Evolutionary conservation across 2,329 filamentous ascomycete species (phyloP), one percentile per base, ranked within the genome.

Genomic region (Aspergillus proliferans): DNA sequence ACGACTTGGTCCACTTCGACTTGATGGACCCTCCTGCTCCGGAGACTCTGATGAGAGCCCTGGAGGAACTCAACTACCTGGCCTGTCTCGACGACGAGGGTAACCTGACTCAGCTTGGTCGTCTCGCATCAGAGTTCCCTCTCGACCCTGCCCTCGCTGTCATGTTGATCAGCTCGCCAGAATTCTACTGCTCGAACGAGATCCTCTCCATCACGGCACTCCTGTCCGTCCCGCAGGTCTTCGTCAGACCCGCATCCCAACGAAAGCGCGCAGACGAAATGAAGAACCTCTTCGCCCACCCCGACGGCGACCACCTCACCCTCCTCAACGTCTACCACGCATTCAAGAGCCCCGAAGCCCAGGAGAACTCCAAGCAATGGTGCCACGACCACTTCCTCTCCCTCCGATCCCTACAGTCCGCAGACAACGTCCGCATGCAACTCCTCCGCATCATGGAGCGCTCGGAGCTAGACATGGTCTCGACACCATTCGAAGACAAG

Each of bases 101-200:
- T 60, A 88, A 96, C 63, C 80, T 98, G 52, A 98, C 93, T 1
- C 75, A 80, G 4, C 80, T 98, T 4, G 93, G 93, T 47, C 82
- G 85, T 52, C 77, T 96, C 50, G 92, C 93, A 0, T 96, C 93
- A 3, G 90, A 95, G 58, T 98, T 97, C 64, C 93, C 93, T 33
- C 81, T 98, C 19, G 94, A 98, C 67, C 93, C 93, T 1, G 84
- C 90, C 1, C 77, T 98, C 30, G 93, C 93, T 0, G 94, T 98
- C 54, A 97, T 98, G 93, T 80, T 98, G 50, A 96, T 98, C 68
- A 91, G 87, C 9, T 95, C 91, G 6, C 92, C 93, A 9, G 93
- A 98, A 65, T 98, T 98, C 71, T 95, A 93, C 75, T 98, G 93
- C 78, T 95, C 91, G 42, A 97, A 97, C 71, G 93, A 98, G 75